Evolutionary conservation across 2,329 filamentous ascomycete genomes (phyloP), one percentile per base, ranked within the genome.

Genomic region (Botrytis sinoallii): DNA sequence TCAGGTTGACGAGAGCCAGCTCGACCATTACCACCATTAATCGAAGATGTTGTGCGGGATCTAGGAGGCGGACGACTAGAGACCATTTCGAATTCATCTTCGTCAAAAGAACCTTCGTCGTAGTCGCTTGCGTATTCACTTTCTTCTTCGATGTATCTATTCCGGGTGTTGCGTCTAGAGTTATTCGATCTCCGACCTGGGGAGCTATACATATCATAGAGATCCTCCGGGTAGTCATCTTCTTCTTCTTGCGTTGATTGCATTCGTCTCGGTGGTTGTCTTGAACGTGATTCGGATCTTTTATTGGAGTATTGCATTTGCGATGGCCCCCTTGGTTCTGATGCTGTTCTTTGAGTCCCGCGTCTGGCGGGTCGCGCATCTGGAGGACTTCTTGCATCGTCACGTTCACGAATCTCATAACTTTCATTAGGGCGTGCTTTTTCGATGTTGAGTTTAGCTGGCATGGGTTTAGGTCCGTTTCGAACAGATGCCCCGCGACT

Each of bases 81-180:
- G 48, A 95, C 85, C 86, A 95, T 94, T 80, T 97, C 93, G 75
- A 95, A 95, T 35, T 94, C 92, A 29, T 88, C 90, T 76, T 94
- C 91, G 76, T 96, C 91, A 68, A 94, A 88, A 1, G 89, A 91
- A 2, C 87, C 87, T 68, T 90, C 89, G 74, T 93, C 91, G 77
- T 92, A 91, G 72, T 92, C 90, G 77, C 91, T 92, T n/a, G 87
- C 90, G 73, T 90, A 90, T 67, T 93, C 91, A 1, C 93, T 92
- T 75, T 95, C 93, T 76, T 97, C 94, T 75, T 95, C 92, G 77
- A 93, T 92, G 80, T 92, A 94, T 70, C 88, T 87, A 59, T 87
- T 88, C 79, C 85, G 59, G 10, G 72, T 55, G 4, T 52, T 59
- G n/a, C 71, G 85, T 77, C 82, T 84, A 77, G 80, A 83, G 76